Conservation (phyloP, 768 basidiomycete species). For the Dioszegia aurantiaca region DNA sequence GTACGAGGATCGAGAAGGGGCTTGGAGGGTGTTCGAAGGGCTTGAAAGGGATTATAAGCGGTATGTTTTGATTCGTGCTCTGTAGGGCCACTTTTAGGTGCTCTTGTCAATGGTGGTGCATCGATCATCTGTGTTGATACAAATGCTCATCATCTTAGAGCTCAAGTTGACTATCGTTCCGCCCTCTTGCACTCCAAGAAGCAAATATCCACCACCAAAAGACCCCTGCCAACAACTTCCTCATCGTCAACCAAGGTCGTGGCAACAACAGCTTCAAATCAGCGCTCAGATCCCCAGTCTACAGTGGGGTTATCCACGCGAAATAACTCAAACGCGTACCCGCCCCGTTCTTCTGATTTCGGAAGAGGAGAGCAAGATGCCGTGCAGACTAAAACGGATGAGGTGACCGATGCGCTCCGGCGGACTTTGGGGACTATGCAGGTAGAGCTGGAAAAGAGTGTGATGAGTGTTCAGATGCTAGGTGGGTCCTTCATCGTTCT, state of each 20-base stretch:
- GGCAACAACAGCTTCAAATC: too few species aligned
- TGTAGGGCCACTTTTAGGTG: too few species aligned
- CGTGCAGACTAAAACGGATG: constrained; percentile 80
- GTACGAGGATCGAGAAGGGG: neutral
- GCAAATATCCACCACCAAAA: constrained; percentile 58
- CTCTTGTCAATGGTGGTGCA: too few species aligned
- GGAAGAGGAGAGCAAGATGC: constrained; percentile 70
- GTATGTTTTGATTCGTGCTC: too few species aligned
- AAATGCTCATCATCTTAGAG: constrained; percentile 6
- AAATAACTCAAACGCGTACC: neutral
- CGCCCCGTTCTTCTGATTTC: constrained; percentile 3
- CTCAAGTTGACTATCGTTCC: constrained; percentile 2
- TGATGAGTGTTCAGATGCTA: constrained; percentile 78
- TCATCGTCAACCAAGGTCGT: constrained; percentile 65
- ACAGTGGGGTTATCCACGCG: constrained; percentile 12
- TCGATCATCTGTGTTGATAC: too few species aligned
- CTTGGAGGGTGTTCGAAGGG: constrained; percentile 4
- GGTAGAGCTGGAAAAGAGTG: constrained; percentile 83
- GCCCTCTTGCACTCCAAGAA: constrained; percentile 2
- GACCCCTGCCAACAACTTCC: constrained; percentile 65
- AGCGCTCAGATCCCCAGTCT: constrained; percentile 7
- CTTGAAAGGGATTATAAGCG: neutral
- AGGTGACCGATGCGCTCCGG: constrained; percentile 82
- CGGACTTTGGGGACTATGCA: constrained; percentile 85
- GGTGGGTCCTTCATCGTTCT: too few species aligned